phyloP scores from a whole-genome alignment of 805 yeast genomes.

The Wickerhamiella dianesei region DNA sequence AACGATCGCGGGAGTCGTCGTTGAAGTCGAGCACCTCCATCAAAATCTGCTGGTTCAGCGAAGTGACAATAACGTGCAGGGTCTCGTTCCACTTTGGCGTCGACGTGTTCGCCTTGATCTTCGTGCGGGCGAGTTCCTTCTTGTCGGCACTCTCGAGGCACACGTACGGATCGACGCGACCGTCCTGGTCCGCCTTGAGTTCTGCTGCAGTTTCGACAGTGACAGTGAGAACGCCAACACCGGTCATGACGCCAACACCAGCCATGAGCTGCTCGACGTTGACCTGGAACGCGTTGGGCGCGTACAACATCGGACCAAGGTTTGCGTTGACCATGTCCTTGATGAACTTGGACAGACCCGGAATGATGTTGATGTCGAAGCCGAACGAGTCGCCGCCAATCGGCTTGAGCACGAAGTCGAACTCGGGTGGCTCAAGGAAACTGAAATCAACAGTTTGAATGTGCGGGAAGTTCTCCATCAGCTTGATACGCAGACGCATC shows the following conservation, averaged over 20 bases:
- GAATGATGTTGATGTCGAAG: constrained; percentile 70
- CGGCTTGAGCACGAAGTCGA: constrained; percentile 72
- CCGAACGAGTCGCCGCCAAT: constrained; percentile 74
- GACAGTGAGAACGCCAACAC: constrained; percentile 75
- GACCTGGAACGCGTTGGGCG: constrained; percentile 86
- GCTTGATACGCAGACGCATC: constrained; percentile 69
- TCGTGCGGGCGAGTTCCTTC: constrained; percentile 50
- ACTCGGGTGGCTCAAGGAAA: constrained; percentile 70
- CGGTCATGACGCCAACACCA: constrained; percentile 63
- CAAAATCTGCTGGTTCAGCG: constrained; percentile 71
- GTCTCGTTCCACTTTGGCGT: constrained; percentile 80
- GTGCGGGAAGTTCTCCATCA: constrained; percentile 88
- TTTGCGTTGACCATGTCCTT: constrained; percentile 76
- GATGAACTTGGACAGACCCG: constrained; percentile 74
- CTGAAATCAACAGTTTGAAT: constrained; percentile 81
- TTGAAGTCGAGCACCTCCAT: constrained; percentile 65
- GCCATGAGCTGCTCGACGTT: constrained; percentile 83
- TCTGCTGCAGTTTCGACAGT: constrained; percentile 52
- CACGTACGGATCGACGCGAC: constrained; percentile 83
- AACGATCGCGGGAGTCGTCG: constrained; percentile 61
- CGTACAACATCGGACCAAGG: constrained; percentile 74
- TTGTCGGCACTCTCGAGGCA: constrained; percentile 43
- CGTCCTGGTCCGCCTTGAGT: constrained; percentile 55
- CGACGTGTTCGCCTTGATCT: constrained; percentile 49
- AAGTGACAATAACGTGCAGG: constrained; percentile 50